phyloP scores from a whole-genome alignment of 2,329 filamentous ascomycete species.

The Nemania sp. region DNA sequence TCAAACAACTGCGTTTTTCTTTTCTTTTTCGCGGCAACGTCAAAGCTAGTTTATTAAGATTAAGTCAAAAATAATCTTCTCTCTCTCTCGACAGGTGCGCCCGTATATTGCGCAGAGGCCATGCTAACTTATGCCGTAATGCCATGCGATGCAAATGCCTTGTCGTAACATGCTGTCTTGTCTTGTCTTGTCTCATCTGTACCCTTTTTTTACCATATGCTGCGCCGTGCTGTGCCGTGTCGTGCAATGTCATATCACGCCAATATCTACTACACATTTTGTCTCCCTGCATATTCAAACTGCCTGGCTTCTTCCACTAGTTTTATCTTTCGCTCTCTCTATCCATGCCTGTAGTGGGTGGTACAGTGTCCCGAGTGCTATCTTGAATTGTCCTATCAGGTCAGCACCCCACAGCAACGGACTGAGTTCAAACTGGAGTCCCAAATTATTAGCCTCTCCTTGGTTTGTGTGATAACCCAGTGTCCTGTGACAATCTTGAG shows the following conservation, averaged over 20 bases:
- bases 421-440: neutral
- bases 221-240: constrained; percentile 17
- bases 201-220: neutral
- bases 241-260: constrained; percentile 18
- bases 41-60: constrained; percentile 8
- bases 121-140: constrained; percentile 18
- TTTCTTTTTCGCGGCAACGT: neutral
- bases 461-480: neutral
- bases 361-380: too few species aligned
- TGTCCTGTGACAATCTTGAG: neutral
- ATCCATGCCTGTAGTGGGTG: too few species aligned
- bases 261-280: constrained; percentile 27
- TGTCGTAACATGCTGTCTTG: constrained; percentile 17
- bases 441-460: neutral
- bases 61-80: constrained; percentile 6
- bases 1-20: too few species aligned
- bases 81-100: constrained; percentile 14
- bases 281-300: constrained; percentile 26
- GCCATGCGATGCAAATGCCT: constrained; percentile 25
- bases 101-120: constrained; percentile 12
- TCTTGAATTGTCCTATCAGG: neutral
- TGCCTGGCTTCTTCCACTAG: constrained; percentile 7
- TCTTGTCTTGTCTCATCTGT: neutral
- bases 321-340: neutral
- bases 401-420: neutral